phyloP scores from a whole-genome alignment of 768 basidiomycete species.

The Rubroboletus satanas region DNA sequence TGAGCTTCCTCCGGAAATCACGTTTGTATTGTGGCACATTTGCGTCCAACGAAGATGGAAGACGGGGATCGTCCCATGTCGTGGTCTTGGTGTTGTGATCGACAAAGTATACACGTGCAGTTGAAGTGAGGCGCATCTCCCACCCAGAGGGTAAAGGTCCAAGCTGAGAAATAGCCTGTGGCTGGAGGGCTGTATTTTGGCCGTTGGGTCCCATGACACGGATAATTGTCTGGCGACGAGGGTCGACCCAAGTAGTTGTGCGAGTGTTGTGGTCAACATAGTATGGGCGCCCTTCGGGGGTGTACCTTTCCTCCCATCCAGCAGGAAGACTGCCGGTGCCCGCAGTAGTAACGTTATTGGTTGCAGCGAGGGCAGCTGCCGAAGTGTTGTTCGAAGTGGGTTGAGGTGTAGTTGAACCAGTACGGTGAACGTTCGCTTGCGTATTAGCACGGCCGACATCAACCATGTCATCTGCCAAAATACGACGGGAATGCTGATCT shows the following conservation, averaged over 20 bases:
- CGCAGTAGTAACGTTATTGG: slow-evolving; percentile 52
- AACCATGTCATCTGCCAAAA: slow-evolving; percentile 82
- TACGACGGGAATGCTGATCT: slow-evolving; percentile 79
- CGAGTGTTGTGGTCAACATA: slow-evolving; percentile 99
- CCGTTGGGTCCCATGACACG: slow-evolving; percentile 96
- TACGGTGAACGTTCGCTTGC: slow-evolving; percentile 39
- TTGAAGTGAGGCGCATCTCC: slow-evolving; percentile 99
- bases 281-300: slow-evolving; percentile 96
- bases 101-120: slow-evolving; percentile 98
- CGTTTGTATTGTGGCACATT: slow-evolving; percentile 99
- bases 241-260: slow-evolving; percentile 99
- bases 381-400: slow-evolving; percentile 33
- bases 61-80: slow-evolving; percentile 98
- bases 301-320: slow-evolving; percentile 99
- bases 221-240: slow-evolving; percentile 92
- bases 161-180: slow-evolving; percentile 93
- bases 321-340: slow-evolving; percentile 88
- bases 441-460: slow-evolving; percentile 56
- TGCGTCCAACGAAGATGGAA: slow-evolving; percentile 91
- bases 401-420: slow-evolving; percentile 33
- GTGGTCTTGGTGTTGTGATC: slow-evolving; percentile 99
- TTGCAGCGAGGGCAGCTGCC: slow-evolving; percentile 48
- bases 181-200: slow-evolving; percentile 82
- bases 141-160: slow-evolving; percentile 97
- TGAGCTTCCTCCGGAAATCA: slow-evolving; percentile 97